phyloP scores from a whole-genome alignment of 768 basidiomycete genomes.

The Tulasnella sp. region DNA sequence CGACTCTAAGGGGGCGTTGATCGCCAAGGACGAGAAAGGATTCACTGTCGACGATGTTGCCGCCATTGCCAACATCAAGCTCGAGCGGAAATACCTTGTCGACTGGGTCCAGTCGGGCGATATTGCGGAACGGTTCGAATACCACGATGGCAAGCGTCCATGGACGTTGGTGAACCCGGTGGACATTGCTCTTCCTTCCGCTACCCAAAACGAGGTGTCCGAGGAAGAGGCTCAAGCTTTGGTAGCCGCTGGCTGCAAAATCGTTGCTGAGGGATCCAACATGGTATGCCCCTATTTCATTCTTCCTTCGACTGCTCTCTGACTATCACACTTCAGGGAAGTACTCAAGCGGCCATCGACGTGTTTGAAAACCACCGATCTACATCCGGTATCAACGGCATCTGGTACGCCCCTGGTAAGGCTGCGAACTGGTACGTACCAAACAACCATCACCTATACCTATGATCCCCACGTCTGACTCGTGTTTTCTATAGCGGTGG shows the following conservation, averaged over 20 bases:
- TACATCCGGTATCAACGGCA: constrained; percentile 32
- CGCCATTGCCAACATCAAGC: constrained; percentile 28
- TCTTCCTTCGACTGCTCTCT: background rate
- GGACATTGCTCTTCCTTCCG: constrained; percentile 57
- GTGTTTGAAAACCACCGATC: constrained; percentile 54
- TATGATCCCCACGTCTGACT: background rate
- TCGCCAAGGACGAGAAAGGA: constrained; percentile 38
- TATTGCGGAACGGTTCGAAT: constrained; percentile 33
- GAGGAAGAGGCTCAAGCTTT: constrained; percentile 58
- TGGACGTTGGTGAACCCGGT: constrained; percentile 52
- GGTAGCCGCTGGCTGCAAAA: constrained; percentile 51
- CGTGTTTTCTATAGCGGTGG: constrained; percentile 47
- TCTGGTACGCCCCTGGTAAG: constrained; percentile 68
- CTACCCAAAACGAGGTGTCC: constrained; percentile 60
- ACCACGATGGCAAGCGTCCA: constrained; percentile 47
- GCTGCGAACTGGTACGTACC: constrained; percentile 25
- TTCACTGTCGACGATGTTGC: constrained; percentile 33
- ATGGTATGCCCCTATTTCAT: constrained; percentile 38
- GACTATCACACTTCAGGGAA: constrained; percentile 34
- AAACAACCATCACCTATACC: background rate
- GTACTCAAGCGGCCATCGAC: constrained; percentile 57
- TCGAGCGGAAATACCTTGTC: constrained; percentile 25
- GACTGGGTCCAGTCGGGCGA: constrained; percentile 27
- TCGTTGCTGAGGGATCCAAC: constrained; percentile 67
- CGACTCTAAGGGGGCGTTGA: constrained; percentile 60